These are phyloP conservation scores for Aspergillus amoenus DNA, from an alignment of 2,329 filamentous ascomycete species.

Conservation along the genomic window DNA sequence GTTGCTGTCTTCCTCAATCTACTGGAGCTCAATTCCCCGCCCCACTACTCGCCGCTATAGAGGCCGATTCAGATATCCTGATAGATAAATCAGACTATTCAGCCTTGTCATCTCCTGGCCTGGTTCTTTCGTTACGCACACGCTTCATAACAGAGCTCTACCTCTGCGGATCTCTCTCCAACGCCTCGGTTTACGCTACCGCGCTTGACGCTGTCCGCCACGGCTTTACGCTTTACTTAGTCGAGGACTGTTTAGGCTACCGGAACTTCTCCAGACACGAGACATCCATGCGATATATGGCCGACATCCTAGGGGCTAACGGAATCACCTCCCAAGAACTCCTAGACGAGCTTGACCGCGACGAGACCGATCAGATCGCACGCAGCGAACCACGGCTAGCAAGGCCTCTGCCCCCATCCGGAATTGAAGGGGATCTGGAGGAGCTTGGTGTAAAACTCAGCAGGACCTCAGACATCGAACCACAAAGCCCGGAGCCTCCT, in stretches of 20 bases:
- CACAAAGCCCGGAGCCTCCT: slow-evolving; percentile 11
- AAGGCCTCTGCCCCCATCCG: slow-evolving; percentile 24
- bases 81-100: slow-evolving; percentile 80
- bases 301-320: slow-evolving; percentile 72
- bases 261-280: slow-evolving; percentile 68
- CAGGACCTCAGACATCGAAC: slow-evolving; percentile 8
- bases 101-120: slow-evolving; percentile 71
- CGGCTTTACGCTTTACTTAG: slow-evolving; percentile 79
- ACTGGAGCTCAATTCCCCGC: slow-evolving; percentile 52
- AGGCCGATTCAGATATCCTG: slow-evolving; percentile 52
- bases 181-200: slow-evolving; percentile 87
- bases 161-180: slow-evolving; percentile 82
- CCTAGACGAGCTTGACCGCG: slow-evolving; percentile 48
- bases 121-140: slow-evolving; percentile 77
- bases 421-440: slow-evolving; percentile 37
- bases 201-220: slow-evolving; percentile 86
- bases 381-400: slow-evolving; percentile 15
- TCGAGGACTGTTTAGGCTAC: slow-evolving; percentile 87
- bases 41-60: slow-evolving; percentile 50
- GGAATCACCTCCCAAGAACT: slow-evolving; percentile 61
- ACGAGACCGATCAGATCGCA: slow-evolving; percentile 42
- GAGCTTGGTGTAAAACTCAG: slow-evolving; percentile 30
- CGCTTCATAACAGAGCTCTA: slow-evolving; percentile 86
- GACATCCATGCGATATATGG: slow-evolving; percentile 68
- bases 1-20: slow-evolving; percentile 42